Percentiles rank a stretch among this genome's conserved stretches.
Evolutionary conservation across 345 rosid species (phyloP).

Genomic region (Populus simonii): DNA sequence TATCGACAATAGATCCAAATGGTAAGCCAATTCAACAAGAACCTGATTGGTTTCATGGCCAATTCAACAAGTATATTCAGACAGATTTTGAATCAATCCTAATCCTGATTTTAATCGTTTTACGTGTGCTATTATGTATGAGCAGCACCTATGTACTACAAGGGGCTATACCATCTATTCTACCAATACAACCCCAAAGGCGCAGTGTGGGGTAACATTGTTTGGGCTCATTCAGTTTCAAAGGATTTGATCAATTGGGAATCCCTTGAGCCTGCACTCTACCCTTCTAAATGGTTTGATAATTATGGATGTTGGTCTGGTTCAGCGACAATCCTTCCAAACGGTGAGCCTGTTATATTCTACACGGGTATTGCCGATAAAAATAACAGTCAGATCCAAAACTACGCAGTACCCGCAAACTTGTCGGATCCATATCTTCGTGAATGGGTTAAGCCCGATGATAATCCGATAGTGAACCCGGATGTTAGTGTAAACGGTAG

Average conservation of each 20-base stretch:
- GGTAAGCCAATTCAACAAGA: conserved; percentile 18
- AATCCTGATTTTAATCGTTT: background rate
- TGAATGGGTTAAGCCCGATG: conserved; percentile 69
- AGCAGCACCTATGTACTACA: conserved; percentile 71
- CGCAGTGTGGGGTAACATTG: conserved; percentile 91
- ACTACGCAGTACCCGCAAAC: conserved; percentile 69
- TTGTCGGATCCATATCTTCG: conserved; percentile 72
- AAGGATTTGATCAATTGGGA: conserved; percentile 77
- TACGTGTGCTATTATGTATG: background rate
- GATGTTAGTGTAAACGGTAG: conserved; percentile 50
- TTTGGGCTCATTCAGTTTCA: conserved; percentile 96
- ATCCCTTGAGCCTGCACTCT: conserved; percentile 64
- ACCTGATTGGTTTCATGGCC: background rate
- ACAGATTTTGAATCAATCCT: background rate
- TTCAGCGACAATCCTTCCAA: conserved; percentile 67
- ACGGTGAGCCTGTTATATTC: conserved; percentile 54
- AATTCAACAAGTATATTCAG: too few species aligned
- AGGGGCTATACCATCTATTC: conserved; percentile 79
- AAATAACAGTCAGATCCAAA: conserved; percentile 53
- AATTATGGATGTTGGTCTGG: conserved; percentile 88
- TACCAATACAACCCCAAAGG: conserved; percentile 89
- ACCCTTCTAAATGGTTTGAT: conserved; percentile 66
- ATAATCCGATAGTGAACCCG: conserved; percentile 61
- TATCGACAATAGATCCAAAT: conserved; percentile 34
- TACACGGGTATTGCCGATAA: conserved; percentile 64